phyloP scores from a whole-genome alignment of 2,329 filamentous ascomycete species.

The Leptodontidium sp. region DNA sequence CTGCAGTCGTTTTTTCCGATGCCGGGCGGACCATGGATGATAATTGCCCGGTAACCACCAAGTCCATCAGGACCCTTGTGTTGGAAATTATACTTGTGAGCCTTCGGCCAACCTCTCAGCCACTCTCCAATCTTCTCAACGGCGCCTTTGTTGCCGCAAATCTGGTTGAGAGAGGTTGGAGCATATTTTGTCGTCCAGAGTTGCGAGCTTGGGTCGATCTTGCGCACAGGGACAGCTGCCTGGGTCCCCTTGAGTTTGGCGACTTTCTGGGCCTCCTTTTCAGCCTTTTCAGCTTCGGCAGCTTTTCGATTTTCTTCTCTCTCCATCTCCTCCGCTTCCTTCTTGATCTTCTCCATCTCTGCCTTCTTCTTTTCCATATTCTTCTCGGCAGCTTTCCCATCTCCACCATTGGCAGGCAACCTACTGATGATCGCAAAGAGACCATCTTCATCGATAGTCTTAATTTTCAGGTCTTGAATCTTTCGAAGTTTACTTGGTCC shows the following conservation, averaged over 20 bases:
- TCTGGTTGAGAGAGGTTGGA: conserved; percentile 82
- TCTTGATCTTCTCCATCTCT: conserved; percentile 82
- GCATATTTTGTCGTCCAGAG: conserved; percentile 97
- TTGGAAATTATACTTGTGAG: conserved; percentile 82
- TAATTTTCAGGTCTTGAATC: conserved; percentile 80
- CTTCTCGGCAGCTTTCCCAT: conserved; percentile 86
- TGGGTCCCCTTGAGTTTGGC: conserved; percentile 49
- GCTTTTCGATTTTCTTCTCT: conserved; percentile 73
- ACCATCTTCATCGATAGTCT: conserved; percentile 93
- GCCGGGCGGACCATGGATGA: conserved; percentile 92
- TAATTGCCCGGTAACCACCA: conserved; percentile 86
- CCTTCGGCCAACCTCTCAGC: conserved; percentile 83
- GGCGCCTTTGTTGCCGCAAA: conserved; percentile 91
- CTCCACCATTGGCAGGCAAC: conserved; percentile 86
- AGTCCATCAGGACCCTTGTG: conserved; percentile 84
- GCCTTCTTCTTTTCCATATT: conserved; percentile 83
- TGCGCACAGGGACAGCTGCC: conserved; percentile 51
- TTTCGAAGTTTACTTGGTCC: conserved; percentile 92
- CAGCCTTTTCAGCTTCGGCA: conserved; percentile 60
- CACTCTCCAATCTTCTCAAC: conserved; percentile 92
- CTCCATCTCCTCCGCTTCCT: conserved; percentile 87
- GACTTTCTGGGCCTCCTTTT: conserved; percentile 48
- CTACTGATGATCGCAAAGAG: conserved; percentile 84
- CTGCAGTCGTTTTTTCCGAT: conserved; percentile 99
- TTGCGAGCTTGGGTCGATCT: conserved; percentile 62